Evolutionary conservation across 1,284 basidiomycete genomes (phyloP).

Genomic region (Moesziomyces antarcticus): DNA sequence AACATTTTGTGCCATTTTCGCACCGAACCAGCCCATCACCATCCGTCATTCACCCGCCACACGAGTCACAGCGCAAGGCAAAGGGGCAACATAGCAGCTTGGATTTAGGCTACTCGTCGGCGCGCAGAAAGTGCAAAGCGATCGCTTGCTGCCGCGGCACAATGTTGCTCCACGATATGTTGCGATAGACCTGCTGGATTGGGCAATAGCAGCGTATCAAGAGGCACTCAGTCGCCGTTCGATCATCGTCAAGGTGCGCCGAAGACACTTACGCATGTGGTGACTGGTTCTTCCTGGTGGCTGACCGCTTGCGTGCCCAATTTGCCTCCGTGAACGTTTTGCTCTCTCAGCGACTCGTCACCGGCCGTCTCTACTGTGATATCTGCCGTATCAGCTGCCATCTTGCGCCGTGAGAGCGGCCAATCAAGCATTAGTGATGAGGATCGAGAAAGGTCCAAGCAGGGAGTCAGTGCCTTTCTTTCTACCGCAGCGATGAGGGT

Average conservation of each 20-base stretch:
- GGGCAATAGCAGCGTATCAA: not conserved
- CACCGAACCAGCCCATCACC: not conserved
- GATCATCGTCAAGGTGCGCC: too few relatives aligned
- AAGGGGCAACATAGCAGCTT: not conserved
- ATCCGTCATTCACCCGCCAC: not conserved
- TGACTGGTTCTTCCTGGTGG: too few relatives aligned
- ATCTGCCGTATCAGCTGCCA: too few relatives aligned
- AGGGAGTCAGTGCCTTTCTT: too few relatives aligned
- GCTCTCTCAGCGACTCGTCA: too few relatives aligned
- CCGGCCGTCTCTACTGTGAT: too few relatives aligned
- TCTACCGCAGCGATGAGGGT: too few relatives aligned
- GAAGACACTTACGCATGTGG: not conserved
- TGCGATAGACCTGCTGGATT: slow-evolving; percentile 3
- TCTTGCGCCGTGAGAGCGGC: not conserved
- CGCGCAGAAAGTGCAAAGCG: slow-evolving; percentile 9
- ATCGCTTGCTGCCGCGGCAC: slow-evolving; percentile 30
- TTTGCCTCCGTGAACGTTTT: too few relatives aligned
- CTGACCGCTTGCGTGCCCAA: too few relatives aligned
- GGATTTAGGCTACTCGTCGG: not conserved
- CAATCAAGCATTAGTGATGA: too few relatives aligned
- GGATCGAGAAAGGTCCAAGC: too few relatives aligned
- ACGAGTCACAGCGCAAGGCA: not conserved
- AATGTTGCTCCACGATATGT: slow-evolving; percentile 34
- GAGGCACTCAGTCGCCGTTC: not conserved
- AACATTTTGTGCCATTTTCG: slow-evolving; percentile 3